Evolutionary conservation across 352 stramenopile species (phyloP).

Genomic region (Pythium dissimile): DNA sequence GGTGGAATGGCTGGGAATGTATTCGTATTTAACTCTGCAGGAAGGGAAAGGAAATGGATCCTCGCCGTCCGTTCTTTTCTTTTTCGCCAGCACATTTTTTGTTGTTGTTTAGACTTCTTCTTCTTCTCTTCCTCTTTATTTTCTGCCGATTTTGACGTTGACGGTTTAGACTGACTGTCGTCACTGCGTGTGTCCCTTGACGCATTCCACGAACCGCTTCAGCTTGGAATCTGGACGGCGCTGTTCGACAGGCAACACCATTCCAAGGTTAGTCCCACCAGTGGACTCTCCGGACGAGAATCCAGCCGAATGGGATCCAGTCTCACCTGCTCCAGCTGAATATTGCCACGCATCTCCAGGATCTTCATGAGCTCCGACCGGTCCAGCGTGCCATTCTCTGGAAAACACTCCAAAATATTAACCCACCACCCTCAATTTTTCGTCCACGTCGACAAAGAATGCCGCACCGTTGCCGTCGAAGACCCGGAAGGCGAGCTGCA

Average conservation of each 20-base stretch:
- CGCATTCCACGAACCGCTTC: constrained; percentile 16
- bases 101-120: too few relatives aligned
- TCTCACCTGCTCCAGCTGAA: constrained; percentile 47
- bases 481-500: constrained; percentile 70
- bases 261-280: too few relatives aligned
- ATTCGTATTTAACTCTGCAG: not conserved
- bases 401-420: not conserved
- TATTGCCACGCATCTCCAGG: constrained; percentile 55
- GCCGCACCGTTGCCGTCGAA: constrained; percentile 62
- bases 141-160: too few relatives aligned
- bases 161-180: not conserved
- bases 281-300: too few relatives aligned
- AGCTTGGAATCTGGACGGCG: constrained; percentile 11
- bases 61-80: not conserved
- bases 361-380: constrained; percentile 64
- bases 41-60: not conserved
- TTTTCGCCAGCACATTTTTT: not conserved
- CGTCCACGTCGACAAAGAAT: too few relatives aligned
- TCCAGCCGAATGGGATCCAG: not conserved
- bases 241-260: not conserved
- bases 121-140: too few relatives aligned
- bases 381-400: constrained; percentile 66
- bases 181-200: constrained; percentile 12
- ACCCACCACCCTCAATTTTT: too few relatives aligned
- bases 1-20: too few relatives aligned